Evolutionary conservation across 441 rosid genomes (phyloP).

Genomic region (Euphorbia schlechtendalii): DNA sequence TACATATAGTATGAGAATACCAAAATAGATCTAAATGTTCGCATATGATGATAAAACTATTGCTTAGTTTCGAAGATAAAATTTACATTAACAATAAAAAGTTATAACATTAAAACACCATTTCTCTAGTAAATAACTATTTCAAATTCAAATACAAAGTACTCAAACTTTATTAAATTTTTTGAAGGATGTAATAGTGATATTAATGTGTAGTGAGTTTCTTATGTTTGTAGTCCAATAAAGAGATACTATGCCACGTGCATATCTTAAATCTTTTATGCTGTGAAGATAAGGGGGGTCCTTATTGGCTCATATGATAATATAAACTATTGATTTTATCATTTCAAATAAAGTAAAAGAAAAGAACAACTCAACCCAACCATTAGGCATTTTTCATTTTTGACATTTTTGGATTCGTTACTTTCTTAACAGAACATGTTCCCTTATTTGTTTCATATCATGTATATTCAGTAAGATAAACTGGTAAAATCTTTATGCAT

Average conservation of each 20-base stretch:
- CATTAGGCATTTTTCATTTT: neutral
- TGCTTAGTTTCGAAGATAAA: neutral
- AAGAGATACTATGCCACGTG: slow-evolving; percentile 7
- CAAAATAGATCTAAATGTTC: no score
- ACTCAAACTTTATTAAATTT: neutral
- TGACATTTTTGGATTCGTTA: slow-evolving; percentile 4
- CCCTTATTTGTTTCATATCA: slow-evolving; percentile 3
- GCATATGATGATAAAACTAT: no score
- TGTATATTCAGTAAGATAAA: no score
- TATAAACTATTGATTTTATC: neutral
- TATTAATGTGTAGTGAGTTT: slow-evolving; percentile 8
- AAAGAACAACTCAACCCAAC: neutral
- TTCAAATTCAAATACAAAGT: neutral
- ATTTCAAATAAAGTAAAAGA: neutral
- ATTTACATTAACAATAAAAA: no score
- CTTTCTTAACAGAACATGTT: slow-evolving; percentile 15
- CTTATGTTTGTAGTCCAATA: neutral
- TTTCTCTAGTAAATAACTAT: neutral
- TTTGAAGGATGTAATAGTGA: neutral
- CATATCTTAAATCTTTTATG: slow-evolving; percentile 19
- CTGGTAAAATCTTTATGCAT: no score
- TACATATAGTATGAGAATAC: no score
- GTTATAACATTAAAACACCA: no score
- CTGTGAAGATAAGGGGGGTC: slow-evolving; percentile 10
- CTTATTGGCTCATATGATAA: neutral